Conservation (phyloP, 768 basidiomycete species). For the Boletus reticuloceps region DNA sequence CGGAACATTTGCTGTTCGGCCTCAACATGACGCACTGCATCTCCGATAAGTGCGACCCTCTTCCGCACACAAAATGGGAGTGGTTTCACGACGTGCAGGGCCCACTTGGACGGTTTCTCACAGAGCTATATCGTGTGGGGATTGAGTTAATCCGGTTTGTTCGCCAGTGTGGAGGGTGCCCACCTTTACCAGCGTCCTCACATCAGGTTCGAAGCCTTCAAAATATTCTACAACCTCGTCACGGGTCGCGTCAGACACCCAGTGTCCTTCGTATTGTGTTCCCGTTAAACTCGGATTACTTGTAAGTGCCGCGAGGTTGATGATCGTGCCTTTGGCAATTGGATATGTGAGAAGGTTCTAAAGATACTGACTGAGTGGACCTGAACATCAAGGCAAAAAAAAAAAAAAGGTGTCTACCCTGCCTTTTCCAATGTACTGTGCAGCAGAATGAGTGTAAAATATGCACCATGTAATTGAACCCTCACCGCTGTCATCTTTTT, state of each 20-base stretch:
- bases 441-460: constrained; percentile 6
- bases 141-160: neutral
- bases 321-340: constrained; percentile 32
- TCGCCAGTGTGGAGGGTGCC: neutral
- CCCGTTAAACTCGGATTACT: constrained; percentile 29
- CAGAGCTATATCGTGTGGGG: constrained; percentile 27
- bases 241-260: constrained; percentile 26
- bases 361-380: neutral
- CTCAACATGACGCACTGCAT: constrained; percentile 37
- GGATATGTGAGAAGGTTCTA: constrained; percentile 43
- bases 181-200: constrained; percentile 29
- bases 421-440: constrained; percentile 11
- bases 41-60: constrained; percentile 47
- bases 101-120: constrained; percentile 41
- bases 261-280: constrained; percentile 30
- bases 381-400: neutral
- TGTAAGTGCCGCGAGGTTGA: constrained; percentile 37
- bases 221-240: constrained; percentile 33
- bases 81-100: constrained; percentile 40
- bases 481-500: constrained; percentile 22
- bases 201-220: constrained; percentile 37
- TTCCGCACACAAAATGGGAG: constrained; percentile 39
- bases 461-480: neutral
- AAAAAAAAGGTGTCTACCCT: neutral
- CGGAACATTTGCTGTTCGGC: no score